Conservation (phyloP, 2,329 filamentous ascomycete genomes). For the Aspergillus brunneoviolaceus region DNA sequence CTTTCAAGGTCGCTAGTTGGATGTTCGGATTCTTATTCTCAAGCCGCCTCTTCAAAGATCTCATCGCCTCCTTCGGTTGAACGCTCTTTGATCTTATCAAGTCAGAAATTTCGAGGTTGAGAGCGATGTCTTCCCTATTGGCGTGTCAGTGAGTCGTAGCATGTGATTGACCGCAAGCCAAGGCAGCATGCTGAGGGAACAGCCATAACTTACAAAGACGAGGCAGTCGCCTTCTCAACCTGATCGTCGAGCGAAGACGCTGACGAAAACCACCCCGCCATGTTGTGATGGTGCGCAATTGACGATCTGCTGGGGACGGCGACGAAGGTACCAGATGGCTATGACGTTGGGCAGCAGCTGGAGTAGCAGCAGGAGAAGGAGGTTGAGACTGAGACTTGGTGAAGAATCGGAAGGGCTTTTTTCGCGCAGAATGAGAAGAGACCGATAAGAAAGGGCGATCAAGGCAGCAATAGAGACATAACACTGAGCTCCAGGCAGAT, state of each 20-base stretch:
- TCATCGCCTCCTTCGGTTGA: slow-evolving; percentile 97
- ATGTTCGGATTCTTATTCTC: slow-evolving; percentile 97
- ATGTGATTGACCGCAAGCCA: background rate
- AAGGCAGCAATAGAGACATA: slow-evolving; percentile 1
- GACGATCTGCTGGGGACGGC: slow-evolving; percentile 10
- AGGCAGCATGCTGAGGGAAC: slow-evolving; percentile 9
- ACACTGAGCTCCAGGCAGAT: slow-evolving; percentile 18
- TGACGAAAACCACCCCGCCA: slow-evolving; percentile 96
- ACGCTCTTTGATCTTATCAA: slow-evolving; percentile 96
- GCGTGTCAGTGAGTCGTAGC: slow-evolving; percentile 11
- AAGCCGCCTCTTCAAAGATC: slow-evolving; percentile 88
- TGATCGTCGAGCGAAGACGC: slow-evolving; percentile 94
- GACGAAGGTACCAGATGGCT: slow-evolving; percentile 5
- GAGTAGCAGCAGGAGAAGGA: background rate
- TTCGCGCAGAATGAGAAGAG: background rate
- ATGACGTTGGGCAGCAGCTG: slow-evolving; percentile 23
- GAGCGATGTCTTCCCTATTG: slow-evolving; percentile 84
- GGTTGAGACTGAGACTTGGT: background rate
- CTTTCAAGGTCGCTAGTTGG: slow-evolving; percentile 90
- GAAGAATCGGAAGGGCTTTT: background rate
- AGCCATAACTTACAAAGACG: slow-evolving; percentile 70
- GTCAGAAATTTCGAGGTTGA: slow-evolving; percentile 98
- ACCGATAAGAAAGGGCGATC: background rate
- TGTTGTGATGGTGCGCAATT: slow-evolving; percentile 53
- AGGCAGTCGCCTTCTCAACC: slow-evolving; percentile 90